A percentile compares a stretch with the other conserved stretches of the same genome.
Conservation (phyloP, 75 land plant genomes). For the Adiantum capillusveneris region DNA sequence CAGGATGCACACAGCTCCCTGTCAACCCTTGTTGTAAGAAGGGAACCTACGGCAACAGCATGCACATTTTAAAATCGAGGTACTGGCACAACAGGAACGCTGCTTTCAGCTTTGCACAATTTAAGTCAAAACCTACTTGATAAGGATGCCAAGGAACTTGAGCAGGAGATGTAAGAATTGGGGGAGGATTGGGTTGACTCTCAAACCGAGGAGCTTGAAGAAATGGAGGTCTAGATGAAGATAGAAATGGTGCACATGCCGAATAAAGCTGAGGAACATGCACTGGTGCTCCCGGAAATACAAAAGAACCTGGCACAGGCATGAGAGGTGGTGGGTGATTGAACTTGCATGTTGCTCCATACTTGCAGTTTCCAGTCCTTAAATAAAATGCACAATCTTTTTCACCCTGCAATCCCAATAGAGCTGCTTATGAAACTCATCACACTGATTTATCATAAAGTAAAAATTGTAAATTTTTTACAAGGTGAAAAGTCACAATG, state of each 20-base stretch:
- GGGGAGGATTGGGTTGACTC: slow-evolving; percentile 33
- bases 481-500: no score
- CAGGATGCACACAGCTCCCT: slow-evolving; percentile 6
- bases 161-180: slow-evolving; percentile 37
- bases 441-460: no score
- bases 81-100: no score
- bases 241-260: no score
- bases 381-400: slow-evolving; percentile 36
- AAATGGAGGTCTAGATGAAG: slow-evolving; percentile 33
- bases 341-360: slow-evolving; percentile 40
- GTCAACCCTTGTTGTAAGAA: slow-evolving; percentile 2
- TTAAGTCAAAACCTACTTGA: slow-evolving; percentile 34
- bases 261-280: slow-evolving; percentile 42
- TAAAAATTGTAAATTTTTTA: no score
- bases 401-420: slow-evolving; percentile 45
- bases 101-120: no score
- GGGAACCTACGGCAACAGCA: background rate
- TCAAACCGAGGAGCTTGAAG: slow-evolving; percentile 41
- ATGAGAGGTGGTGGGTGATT: slow-evolving; percentile 60
- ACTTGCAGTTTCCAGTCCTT: slow-evolving; percentile 27
- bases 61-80: no score
- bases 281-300: no score
- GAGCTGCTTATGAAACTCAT: no score
- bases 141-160: slow-evolving; percentile 62
- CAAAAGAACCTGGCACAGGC: slow-evolving; percentile 27